A percentile compares a stretch with the other conserved stretches of the same genome.
Conservation (phyloP, 2,329 filamentous ascomycete species). For the Septoria petroselini region DNA sequence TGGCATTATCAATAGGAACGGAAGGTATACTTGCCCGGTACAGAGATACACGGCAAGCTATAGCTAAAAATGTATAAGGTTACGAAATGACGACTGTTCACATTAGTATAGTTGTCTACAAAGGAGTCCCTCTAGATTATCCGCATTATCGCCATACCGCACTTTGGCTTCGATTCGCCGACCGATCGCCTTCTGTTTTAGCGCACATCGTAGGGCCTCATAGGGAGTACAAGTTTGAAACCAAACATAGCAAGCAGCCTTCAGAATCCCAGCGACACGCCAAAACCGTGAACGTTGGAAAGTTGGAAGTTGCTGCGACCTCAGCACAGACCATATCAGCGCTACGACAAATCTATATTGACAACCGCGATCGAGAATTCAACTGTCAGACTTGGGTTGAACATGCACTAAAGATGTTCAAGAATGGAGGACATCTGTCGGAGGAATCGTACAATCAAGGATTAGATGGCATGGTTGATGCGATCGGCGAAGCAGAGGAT, state of each 20-base stretch:
- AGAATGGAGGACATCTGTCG: neutral
- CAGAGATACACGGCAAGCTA: too few species aligned
- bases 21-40: too few species aligned
- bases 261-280: neutral
- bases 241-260: conserved; percentile 1
- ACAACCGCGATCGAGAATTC: conserved; percentile 17
- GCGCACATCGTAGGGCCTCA: conserved; percentile 9
- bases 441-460: conserved; percentile 10
- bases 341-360: conserved; percentile 12
- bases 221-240: conserved; percentile 11
- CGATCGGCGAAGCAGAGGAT: too few species aligned
- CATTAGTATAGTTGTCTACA: conserved; percentile 13
- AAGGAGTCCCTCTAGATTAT: conserved; percentile 15
- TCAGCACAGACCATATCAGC: neutral
- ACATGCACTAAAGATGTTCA: conserved; percentile 13
- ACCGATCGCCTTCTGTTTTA: conserved; percentile 3
- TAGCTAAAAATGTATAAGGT: too few species aligned
- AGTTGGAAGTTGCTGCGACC: conserved; percentile 1
- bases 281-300: conserved; percentile 11
- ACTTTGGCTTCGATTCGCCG: conserved; percentile 15
- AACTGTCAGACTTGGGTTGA: conserved; percentile 20
- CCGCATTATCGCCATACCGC: conserved; percentile 19
- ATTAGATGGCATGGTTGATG: conserved; percentile 19
- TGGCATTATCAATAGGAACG: too few species aligned
- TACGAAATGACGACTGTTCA: too few species aligned